These are phyloP conservation scores for Syzygium grande DNA, from an alignment of 345 rosid genomes.

Conservation along the genomic window DNA sequence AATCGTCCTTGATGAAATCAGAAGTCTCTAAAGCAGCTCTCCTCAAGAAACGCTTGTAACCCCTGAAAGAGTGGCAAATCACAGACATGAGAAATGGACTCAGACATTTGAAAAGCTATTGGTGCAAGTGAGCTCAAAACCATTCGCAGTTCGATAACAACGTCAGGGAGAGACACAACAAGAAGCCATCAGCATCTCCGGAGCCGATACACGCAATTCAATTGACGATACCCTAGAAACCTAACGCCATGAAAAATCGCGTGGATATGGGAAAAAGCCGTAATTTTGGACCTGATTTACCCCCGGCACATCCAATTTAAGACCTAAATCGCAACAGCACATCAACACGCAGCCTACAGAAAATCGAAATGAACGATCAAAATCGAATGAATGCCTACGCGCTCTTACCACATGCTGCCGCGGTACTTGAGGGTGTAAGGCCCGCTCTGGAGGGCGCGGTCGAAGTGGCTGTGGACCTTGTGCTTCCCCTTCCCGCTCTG, in stretches of 20 bases:
- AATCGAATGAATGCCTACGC: neutral
- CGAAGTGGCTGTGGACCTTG: constrained; percentile 37
- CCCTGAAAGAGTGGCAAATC: constrained; percentile 40
- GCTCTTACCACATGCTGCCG: constrained; percentile 36
- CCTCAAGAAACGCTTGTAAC: constrained; percentile 74
- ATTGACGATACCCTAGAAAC: neutral
- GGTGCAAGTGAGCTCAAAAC: neutral
- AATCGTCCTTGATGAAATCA: constrained; percentile 60
- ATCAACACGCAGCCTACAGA: neutral
- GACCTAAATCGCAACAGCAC: neutral
- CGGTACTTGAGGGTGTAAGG: constrained; percentile 47
- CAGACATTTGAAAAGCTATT: neutral
- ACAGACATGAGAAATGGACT: neutral
- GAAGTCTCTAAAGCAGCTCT: constrained; percentile 60
- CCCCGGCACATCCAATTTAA: neutral
- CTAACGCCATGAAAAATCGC: neutral
- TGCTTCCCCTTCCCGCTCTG: constrained; percentile 31
- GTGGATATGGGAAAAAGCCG: neutral
- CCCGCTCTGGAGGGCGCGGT: constrained; percentile 31
- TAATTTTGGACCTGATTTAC: neutral
- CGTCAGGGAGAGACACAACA: neutral
- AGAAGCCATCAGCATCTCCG: neutral
- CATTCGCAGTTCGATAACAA: neutral
- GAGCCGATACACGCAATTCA: neutral
- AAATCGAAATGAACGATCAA: neutral